Evolutionary conservation across 2,329 filamentous ascomycete genomes (phyloP).

Genomic region (Lasiodiplodia sp.): DNA sequence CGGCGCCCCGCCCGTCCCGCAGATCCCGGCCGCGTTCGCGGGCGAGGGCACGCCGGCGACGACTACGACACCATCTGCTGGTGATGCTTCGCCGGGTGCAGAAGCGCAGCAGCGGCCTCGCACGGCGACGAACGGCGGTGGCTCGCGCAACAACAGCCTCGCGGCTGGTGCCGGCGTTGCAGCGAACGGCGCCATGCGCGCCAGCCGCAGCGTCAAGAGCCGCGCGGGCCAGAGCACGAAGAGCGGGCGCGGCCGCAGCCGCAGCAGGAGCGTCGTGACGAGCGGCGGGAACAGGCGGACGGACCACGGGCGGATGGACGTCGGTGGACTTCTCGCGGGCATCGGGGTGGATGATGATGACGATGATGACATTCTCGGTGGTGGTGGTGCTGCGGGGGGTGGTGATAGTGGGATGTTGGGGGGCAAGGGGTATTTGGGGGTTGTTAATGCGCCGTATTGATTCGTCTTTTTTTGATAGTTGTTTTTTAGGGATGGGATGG

Average conservation of each 20-base stretch:
- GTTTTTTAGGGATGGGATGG: not conserved
- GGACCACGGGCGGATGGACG: conserved; percentile 38
- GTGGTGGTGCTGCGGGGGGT: conserved; percentile 10
- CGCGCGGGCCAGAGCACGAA: conserved; percentile 34
- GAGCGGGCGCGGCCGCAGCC: conserved; percentile 38
- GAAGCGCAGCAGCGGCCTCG: not conserved
- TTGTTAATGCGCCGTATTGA: not conserved
- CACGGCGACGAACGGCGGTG: not conserved
- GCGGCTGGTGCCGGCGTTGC: not conserved
- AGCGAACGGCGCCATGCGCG: not conserved
- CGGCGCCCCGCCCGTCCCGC: conserved; percentile 14
- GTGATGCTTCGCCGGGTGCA: not conserved
- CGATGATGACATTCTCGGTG: conserved; percentile 35
- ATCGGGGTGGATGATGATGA: conserved; percentile 38
- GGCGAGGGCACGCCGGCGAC: conserved; percentile 13
- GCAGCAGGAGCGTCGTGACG: conserved; percentile 30
- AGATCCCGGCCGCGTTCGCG: conserved; percentile 15
- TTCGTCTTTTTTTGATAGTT: not conserved
- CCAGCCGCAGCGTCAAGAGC: conserved; percentile 24
- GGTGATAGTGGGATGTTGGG: not conserved
- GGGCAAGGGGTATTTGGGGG: not conserved
- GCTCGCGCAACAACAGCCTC: not conserved
- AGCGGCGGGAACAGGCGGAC: not conserved
- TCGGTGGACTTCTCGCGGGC: conserved; percentile 44
- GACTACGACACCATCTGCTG: not conserved